Evolutionary conservation across 208 protist species (phyloP).

Genomic region (Strigomonas galati): DNA sequence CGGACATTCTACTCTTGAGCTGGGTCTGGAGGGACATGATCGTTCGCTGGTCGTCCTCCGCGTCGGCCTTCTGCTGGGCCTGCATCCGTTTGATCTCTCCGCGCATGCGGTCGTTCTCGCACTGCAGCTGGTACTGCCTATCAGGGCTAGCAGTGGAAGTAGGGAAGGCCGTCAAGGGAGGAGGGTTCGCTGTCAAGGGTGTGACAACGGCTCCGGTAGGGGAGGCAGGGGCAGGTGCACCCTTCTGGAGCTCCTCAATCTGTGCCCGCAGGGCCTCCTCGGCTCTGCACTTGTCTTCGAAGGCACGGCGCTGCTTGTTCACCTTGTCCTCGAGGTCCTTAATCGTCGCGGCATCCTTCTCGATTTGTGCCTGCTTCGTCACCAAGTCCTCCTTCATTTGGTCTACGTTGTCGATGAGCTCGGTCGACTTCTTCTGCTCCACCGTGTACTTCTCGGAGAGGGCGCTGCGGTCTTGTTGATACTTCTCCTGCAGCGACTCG

Average conservation of each 20-base stretch:
- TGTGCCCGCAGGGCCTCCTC: constrained; percentile 43
- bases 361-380: constrained; percentile 26
- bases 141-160: constrained; percentile 2
- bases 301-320: constrained; percentile 59
- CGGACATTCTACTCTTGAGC: constrained; percentile 32
- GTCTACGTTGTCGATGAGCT: constrained; percentile 26
- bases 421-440: constrained; percentile 44
- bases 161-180: neutral
- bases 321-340: constrained; percentile 43
- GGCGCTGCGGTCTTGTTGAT: constrained; percentile 44
- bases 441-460: constrained; percentile 39
- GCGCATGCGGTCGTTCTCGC: constrained; percentile 37
- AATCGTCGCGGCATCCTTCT: constrained; percentile 22
- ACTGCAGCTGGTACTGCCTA: constrained; percentile 32
- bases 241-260: constrained; percentile 20
- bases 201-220: neutral
- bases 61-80: constrained; percentile 22
- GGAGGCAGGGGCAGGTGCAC: constrained; percentile 11
- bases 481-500: constrained; percentile 60
- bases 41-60: constrained; percentile 35
- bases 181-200: neutral
- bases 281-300: constrained; percentile 59
- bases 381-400: constrained; percentile 23
- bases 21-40: constrained; percentile 39
- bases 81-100: constrained; percentile 43